Base-by-base conservation (phyloP, 371 early-diverging fungal genomes). In the Apophysomyces trapeziformis region DNA sequence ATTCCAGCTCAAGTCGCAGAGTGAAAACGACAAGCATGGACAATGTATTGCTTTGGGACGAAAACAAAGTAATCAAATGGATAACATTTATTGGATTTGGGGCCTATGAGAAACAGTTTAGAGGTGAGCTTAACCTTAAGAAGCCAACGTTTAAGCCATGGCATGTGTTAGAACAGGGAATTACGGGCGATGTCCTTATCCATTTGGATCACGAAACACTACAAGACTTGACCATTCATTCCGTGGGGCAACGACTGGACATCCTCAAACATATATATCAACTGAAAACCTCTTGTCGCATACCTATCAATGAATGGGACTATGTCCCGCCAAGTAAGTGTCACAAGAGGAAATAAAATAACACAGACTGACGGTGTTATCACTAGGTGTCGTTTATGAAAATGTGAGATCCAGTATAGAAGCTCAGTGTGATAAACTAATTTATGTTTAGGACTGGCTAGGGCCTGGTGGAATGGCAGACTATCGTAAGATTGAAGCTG, bases 161-260 rank as follows among this genome's bases (percentile, higher is more conserved):
- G 41, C 35, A n/a, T 14, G 58, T 32, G 57, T 16, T 73, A 94
- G 98, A 95, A 47, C 91, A 97, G 74, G 92, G 89, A 46, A 95
- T 98, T 56, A 91, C 92, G 16, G 99, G 99, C 50, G 95, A 95
- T 65, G 87, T 95, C 4, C 88, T 99, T 7, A 79, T 94, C 32
- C 89, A 92, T 71, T 89, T 96, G 41, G 95, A 95, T 79, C 96
- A 96, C 76, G 94, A 90, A 57, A 86, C 96, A 45, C 83, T 99
- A 61, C 88, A 89, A 70, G 97, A 96, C 66, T 75, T 99, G 45
- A 90, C 89, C 1, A 82, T 99, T 38, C 78, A 83, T 39, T 92
- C 95, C 1, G 91, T 97, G 11, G 99, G 99, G 4, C 91, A 92
- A 46, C 84, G 99, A 18, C 81, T 97, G 47, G 83, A 88, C 14